A percentile compares a stretch with the other conserved stretches of the same genome.
phyloP scores from a whole-genome alignment of 768 basidiomycete species.

The Boletus eberwhitei region DNA sequence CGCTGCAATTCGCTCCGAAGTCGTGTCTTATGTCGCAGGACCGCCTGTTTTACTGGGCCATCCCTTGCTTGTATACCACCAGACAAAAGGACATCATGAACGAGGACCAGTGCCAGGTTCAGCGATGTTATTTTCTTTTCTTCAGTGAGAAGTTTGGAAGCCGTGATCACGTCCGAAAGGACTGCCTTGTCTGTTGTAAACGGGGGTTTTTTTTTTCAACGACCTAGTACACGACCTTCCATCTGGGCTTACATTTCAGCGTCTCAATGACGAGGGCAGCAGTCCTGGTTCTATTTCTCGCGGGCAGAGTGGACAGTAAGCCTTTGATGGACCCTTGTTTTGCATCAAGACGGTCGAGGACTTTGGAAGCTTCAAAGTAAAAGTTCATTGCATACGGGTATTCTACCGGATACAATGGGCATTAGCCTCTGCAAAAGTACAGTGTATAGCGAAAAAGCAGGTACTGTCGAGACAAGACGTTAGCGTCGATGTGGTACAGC shows the following conservation, averaged over 20 bases:
- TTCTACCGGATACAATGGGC: conserved; percentile 25
- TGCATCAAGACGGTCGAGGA: conserved; percentile 80
- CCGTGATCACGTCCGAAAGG: conserved; percentile 66
- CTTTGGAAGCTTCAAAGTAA: conserved; percentile 85
- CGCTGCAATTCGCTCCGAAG: conserved; percentile 83
- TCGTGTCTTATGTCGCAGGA: conserved; percentile 86
- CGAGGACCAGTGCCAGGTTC: conserved; percentile 79
- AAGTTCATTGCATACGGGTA: conserved; percentile 72
- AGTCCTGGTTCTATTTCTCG: conserved; percentile 72
- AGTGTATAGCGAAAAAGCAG: conserved; percentile 13
- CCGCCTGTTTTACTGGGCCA: conserved; percentile 84
- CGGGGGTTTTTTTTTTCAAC: conserved; percentile 1
- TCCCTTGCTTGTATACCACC: conserved; percentile 87
- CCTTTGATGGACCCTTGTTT: conserved; percentile 94
- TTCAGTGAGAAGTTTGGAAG: conserved; percentile 63
- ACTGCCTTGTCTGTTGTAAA: conserved; percentile 64
- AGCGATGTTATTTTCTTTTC: conserved; percentile 74
- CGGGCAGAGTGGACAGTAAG: conserved; percentile 66
- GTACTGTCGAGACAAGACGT: conserved; percentile 22
- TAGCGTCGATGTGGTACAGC: conserved; percentile 22
- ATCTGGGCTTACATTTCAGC: conserved; percentile 73
- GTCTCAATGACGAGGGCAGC: conserved; percentile 92
- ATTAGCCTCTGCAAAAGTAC: conserved; percentile 27
- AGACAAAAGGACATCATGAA: conserved; percentile 86
- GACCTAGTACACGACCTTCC: background rate